A percentile compares a stretch with the other conserved stretches of the same genome.
These are phyloP conservation scores for Capsicum pubescens DNA, from an alignment of 257 asterid species.

Conservation along the genomic window DNA sequence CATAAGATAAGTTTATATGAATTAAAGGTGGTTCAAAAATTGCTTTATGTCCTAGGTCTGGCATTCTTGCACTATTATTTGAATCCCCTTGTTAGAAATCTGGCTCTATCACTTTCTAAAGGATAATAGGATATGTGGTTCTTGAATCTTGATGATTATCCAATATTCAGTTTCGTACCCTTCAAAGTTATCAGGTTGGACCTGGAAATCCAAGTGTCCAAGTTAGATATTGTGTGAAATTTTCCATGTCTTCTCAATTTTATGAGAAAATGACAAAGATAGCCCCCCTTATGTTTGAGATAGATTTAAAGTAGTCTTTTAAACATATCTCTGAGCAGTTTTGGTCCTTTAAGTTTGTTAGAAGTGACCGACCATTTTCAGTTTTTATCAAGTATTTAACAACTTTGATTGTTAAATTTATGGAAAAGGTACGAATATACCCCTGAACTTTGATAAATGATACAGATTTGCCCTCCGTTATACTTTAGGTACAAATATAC, in stretches of 20 bases:
- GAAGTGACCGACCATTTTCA: background rate
- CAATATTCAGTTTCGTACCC: background rate
- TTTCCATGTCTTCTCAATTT: background rate
- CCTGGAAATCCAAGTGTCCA: background rate
- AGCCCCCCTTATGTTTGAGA: background rate
- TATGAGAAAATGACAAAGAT: background rate
- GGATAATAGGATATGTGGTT: background rate
- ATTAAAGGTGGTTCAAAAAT: conserved; percentile 5
- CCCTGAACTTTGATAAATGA: too few species aligned
- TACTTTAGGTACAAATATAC: too few species aligned
- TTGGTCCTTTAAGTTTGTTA: background rate
- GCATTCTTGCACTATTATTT: background rate
- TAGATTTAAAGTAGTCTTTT: background rate
- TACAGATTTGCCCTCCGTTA: too few species aligned
- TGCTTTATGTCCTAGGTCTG: background rate
- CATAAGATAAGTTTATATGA: background rate
- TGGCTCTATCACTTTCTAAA: background rate
- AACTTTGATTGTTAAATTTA: background rate
- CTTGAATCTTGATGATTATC: conserved; percentile 6
- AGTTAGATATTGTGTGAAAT: background rate
- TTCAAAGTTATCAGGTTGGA: background rate
- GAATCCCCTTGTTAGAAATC: background rate
- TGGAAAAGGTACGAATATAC: too few species aligned
- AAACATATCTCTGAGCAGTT: background rate
- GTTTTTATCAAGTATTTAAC: background rate